phyloP scores from a whole-genome alignment of 176 grass and related monocot species.

The Oropetium thomaeum region DNA sequence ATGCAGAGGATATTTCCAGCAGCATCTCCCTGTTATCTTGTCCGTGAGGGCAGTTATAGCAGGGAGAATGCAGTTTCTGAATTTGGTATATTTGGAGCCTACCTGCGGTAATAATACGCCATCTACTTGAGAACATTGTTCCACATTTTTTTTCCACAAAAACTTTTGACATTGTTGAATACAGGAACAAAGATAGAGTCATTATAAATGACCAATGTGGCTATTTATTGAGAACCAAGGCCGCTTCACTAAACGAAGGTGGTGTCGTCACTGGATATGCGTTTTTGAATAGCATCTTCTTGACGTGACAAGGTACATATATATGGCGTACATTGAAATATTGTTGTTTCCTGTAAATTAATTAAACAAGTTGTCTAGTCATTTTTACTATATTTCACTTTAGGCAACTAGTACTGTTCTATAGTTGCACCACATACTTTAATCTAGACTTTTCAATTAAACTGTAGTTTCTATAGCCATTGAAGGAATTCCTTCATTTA shows the following conservation, averaged over 20 bases:
- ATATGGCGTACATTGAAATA: not conserved
- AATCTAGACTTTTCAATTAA: not conserved
- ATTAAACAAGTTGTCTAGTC: not conserved
- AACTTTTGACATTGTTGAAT: not conserved
- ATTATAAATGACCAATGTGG: slow-evolving; percentile 60
- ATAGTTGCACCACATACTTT: not conserved
- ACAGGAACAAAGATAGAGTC: slow-evolving; percentile 57
- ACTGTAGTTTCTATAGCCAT: too few species aligned
- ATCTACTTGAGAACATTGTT: not conserved
- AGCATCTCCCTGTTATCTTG: slow-evolving; percentile 46
- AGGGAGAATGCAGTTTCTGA: slow-evolving; percentile 49
- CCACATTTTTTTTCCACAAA: not conserved
- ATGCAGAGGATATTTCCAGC: slow-evolving; percentile 69
- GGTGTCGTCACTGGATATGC: slow-evolving; percentile 63
- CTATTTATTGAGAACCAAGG: slow-evolving; percentile 63
- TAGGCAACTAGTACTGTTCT: not conserved
- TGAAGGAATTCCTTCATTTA: too few species aligned
- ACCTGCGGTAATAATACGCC: slow-evolving; percentile 40
- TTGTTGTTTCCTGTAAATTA: not conserved
- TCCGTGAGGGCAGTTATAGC: slow-evolving; percentile 42
- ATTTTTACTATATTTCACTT: not conserved
- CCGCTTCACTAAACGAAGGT: slow-evolving; percentile 67
- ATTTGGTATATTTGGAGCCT: slow-evolving; percentile 61
- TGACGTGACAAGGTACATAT: slow-evolving; percentile 46
- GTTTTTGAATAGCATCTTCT: slow-evolving; percentile 58